Evolutionary conservation across 306 rosid genomes (phyloP), one percentile per base, ranked within the genome.

Genomic region (Citrullus amarus): DNA sequence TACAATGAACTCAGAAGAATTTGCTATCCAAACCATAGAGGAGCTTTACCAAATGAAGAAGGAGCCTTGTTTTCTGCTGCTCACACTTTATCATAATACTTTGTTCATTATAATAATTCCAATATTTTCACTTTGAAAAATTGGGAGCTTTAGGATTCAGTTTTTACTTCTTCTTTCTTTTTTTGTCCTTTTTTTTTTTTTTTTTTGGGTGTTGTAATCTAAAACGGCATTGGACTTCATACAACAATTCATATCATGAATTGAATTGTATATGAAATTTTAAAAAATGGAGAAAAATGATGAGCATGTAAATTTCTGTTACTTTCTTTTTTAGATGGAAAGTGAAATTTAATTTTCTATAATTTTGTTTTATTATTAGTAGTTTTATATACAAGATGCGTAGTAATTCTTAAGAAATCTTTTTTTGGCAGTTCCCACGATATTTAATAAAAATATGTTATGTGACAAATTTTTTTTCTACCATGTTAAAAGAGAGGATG

Each of bases 1-100:
- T 92, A 89, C 78, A 82, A 82, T 25, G 78, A 86, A 54, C 87
- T 95, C 0, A 58, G 88, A 36, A 86, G 83, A 22, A 85, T 83
- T 0, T 95, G 90, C 76, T 80, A 78, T 84, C 88, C 92, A 32
- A 15, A 4, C 39, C 60, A 66, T 1, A 63, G 20, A 32, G 9
- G 0, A 6, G 10, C 13, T 9, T 17, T 14, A 0, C 44, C 69
- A 30, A 6, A 16, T 62, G 10, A 71, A 69, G 38, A 44, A 6
- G 58, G 39, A 6, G 3, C 73, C 13, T 70, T 46, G 38, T 11
- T 70, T 46, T 43, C 36, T 17, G 3, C 3, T 17, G 13, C 1
- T 8, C 72, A 38, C 1, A 17, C 6, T 66, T 18, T 68, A 41
- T 68, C 74, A 10, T 68, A 68, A 6, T 41, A 38, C 12, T 39